Percentiles rank a stretch among this genome's conserved stretches.
phyloP scores from a whole-genome alignment of 1,284 basidiomycete species.

The Apiotrichum siamense region DNA sequence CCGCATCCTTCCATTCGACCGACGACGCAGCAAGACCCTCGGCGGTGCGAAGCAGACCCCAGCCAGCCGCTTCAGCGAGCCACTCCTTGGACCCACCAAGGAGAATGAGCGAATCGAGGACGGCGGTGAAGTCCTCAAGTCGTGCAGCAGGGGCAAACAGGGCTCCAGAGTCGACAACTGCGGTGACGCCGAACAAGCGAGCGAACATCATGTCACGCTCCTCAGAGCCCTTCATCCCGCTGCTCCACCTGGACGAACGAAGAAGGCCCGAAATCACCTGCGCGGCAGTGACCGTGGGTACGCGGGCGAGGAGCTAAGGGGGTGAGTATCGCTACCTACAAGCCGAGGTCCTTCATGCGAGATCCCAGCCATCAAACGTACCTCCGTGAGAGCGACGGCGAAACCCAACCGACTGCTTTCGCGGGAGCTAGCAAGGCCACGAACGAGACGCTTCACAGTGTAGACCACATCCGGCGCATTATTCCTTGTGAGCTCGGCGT shows the following conservation, averaged over 20 bases:
- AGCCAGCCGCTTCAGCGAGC: slow-evolving; percentile 88
- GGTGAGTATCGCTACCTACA: not conserved
- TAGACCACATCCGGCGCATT: slow-evolving; percentile 69
- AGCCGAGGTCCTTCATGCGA: not conserved
- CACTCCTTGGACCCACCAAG: slow-evolving; percentile 81
- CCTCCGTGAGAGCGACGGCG: slow-evolving; percentile 91
- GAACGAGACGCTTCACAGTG: slow-evolving; percentile 71
- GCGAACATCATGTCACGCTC: slow-evolving; percentile 90
- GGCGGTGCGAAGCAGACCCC: slow-evolving; percentile 64
- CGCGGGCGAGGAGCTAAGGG: slow-evolving; percentile 66
- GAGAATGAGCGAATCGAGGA: slow-evolving; percentile 60
- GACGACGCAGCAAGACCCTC: slow-evolving; percentile 57
- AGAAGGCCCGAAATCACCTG: slow-evolving; percentile 69
- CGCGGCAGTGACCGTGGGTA: slow-evolving; percentile 69
- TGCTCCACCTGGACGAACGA: slow-evolving; percentile 61
- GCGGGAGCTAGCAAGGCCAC: slow-evolving; percentile 82
- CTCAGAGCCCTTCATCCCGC: slow-evolving; percentile 78
- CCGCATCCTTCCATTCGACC: slow-evolving; percentile 67
- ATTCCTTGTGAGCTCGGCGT: not conserved
- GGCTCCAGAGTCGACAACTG: slow-evolving; percentile 73
- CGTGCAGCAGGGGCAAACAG: slow-evolving; percentile 60
- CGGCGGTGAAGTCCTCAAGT: slow-evolving; percentile 58
- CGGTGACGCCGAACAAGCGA: slow-evolving; percentile 79
- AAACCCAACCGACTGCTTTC: slow-evolving; percentile 92
- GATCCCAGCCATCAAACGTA: slow-evolving; percentile 46